Base-by-base conservation (phyloP, 108 stramenopile genomes). In the Discostella stelligeroides region DNA sequence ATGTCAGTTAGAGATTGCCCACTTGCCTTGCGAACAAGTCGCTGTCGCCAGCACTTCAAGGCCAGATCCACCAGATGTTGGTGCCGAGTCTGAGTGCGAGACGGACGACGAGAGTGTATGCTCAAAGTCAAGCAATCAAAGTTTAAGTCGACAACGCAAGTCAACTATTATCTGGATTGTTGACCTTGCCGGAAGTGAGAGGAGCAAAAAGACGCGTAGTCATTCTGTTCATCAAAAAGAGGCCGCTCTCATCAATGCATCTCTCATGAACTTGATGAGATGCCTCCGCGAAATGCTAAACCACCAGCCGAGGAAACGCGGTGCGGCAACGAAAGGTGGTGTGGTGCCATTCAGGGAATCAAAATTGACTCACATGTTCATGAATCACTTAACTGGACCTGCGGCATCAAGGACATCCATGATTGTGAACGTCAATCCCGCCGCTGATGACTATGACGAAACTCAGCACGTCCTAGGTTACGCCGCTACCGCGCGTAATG, bases 301-400 rank as follows among this genome's bases (percentile, higher is more conserved):
- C 55, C 88, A 90, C 47, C 76, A 85, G 20, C 47, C 70, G 7
- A 59, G 55, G 42, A 71, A 75, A 30, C 59, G 73, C 29, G 70
- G 70, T 15, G 96, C 95, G 14, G 34, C 65, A 13, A 30, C 60
- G 3, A 63, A 63, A 21, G 63, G 73, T 21, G 66, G 70, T 17
- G 73, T 94, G 7, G 85, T 98, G 10, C 98, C 98, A 0, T 99
- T 92, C 76, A 93, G 99, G 18, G 99, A 98, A 66, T 91, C 87
- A 54, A 99, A 98, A 81, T 82, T 99, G 56, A 98, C 97, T 10
- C 96, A 96, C 45, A 83, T 99, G 66, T 98, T 99, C 71, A 94
- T 92, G 92, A 84, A 92, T 66, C 94, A 93, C 68, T 84, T 98
- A 57, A 83, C 89, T 23, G 89, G 92, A 13, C 69, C 79, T 9